Base-by-base conservation (phyloP, 2,329 filamentous ascomycete genomes). In the Whalleya microplaca region DNA sequence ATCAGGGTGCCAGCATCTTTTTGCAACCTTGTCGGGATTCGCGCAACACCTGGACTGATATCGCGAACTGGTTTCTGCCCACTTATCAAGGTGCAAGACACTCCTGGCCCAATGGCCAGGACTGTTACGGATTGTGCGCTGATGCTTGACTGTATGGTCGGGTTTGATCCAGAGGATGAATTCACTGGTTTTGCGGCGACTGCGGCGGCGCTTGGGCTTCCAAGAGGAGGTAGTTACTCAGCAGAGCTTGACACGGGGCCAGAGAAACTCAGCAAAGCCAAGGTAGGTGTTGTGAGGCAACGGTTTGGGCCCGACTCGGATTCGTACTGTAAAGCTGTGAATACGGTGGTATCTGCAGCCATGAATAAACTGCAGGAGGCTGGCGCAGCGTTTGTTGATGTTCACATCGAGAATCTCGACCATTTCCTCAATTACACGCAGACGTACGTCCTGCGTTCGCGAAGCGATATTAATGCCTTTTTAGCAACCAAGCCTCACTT, bases 401-500 rank as follows among this genome's bases (percentile, higher is more conserved):
- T 71, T n/a, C 48, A 66, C 4, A 61, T 72, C 16, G 59, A 64
- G 1, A 59, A 69, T 16, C 44, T 70, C 9, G 61, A 67, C 8
- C 55, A 66, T 20, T 66, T 67, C 42, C 56, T 69, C 41, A 56
- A 14, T 8, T 65, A 63, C 53, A 65, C 65, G 2, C 61, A 65
- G 2, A 66, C 62, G 2, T 71, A 71, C 40, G 40, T 64, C 1
- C 58, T 58, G 10, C 58, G 65, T 10, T 71, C 66, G 10, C 59
- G 68, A 16, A 55, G 56, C 32, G 69, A 73, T 46, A 71, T 73
- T 55, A 69, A 72, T 29, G 64, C 53, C 47, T 70, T 67, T 56
- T 58, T 69, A 41, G 64, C 62, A 21, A 78, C 77, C 62, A 73
- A 78, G 52, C 74, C 77, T 2, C 56, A 69, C 43, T 59, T 71